Base-by-base conservation (phyloP, 2,329 filamentous ascomycete species). In the Penicillium fuscoglaucum region DNA sequence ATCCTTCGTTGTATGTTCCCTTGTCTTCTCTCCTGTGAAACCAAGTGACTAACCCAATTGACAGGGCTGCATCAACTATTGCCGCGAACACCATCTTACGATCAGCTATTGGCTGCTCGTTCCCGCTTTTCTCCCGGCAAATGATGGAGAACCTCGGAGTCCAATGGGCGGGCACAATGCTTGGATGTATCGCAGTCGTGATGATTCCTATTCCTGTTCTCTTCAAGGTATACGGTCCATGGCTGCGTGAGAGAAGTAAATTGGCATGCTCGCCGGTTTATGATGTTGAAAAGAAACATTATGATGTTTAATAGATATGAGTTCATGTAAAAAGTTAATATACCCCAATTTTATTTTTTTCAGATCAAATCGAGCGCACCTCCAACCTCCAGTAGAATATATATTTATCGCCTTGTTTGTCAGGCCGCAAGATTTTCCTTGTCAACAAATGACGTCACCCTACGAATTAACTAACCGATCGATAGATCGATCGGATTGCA, bases 1-100 rank as follows among this genome's bases (percentile, higher is more conserved):
- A 84, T 62, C 75, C 84, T 39, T 82, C 84, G 73, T 76, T 81
- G 76, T 78, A 67, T 21, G 53, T 19, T 29, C 4, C 28, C 19
- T 21, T 19, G 3, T 28, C 6, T 19, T 28, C 4, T 26, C 7
- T 12, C 21, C 13, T 1, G 6, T n/a, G 15, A 26, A 19, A 21
- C 47, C 67, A 4, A 29, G 66, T 40, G 8, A 37, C 43, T 58
- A 31, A 58, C 37, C 5, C 8, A 28, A 19, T 35, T 5, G 6
- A 43, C 24, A 58, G 55, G 31, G 55, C 55, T 47, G 55, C 55
- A 28, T 58, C 55, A 3, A 58, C 55, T 6, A 58, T 58, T 43
- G 55, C 55, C 6, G 55, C 55, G 17, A 58, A 58, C 37, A 58
- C 55, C 0, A 58, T 58, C 15, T 10, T 58, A 29, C 55, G 55